Evolutionary conservation across 345 rosid species (phyloP).

Genomic region (Pseudoturritis turrita): DNA sequence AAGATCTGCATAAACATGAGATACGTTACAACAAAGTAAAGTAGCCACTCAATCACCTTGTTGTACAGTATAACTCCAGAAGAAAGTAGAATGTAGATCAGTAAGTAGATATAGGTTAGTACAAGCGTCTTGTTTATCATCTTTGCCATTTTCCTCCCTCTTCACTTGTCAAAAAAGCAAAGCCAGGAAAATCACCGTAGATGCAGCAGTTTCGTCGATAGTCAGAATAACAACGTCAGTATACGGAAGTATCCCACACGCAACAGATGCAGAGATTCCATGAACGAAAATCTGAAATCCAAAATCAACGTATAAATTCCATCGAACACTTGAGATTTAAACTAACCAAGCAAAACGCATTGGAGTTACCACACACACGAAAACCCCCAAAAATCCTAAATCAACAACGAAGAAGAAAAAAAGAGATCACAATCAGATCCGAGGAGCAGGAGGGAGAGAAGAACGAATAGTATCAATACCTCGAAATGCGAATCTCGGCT

Average conservation of each 20-base stretch:
- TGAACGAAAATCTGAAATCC: conserved; percentile 20
- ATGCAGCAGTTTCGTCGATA: conserved; percentile 5
- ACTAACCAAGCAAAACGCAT: conserved; percentile 7
- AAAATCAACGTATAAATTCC: background rate
- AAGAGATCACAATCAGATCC: conserved; percentile 32
- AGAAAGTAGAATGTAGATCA: conserved; percentile 79
- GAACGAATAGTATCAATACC: background rate
- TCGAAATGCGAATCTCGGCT: conserved; percentile 26
- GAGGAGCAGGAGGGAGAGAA: background rate
- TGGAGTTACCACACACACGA: background rate
- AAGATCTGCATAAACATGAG: background rate
- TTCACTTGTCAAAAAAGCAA: conserved; percentile 13
- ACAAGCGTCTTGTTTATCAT: conserved; percentile 75
- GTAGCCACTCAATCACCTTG: conserved; percentile 46
- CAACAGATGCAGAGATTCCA: conserved; percentile 24
- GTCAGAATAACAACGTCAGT: conserved; percentile 13
- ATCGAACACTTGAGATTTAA: conserved; percentile 1
- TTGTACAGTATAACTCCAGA: conserved; percentile 92
- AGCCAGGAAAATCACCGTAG: background rate
- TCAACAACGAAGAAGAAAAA: background rate
- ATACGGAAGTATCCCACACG: conserved; percentile 10
- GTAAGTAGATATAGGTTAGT: conserved; percentile 73
- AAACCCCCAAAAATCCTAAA: conserved; percentile 13
- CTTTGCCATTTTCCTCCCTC: conserved; percentile 28
- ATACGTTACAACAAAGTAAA: background rate